phyloP scores from a whole-genome alignment of 2,329 filamentous ascomycete species.

The Pseudogymnoascus sp. region DNA sequence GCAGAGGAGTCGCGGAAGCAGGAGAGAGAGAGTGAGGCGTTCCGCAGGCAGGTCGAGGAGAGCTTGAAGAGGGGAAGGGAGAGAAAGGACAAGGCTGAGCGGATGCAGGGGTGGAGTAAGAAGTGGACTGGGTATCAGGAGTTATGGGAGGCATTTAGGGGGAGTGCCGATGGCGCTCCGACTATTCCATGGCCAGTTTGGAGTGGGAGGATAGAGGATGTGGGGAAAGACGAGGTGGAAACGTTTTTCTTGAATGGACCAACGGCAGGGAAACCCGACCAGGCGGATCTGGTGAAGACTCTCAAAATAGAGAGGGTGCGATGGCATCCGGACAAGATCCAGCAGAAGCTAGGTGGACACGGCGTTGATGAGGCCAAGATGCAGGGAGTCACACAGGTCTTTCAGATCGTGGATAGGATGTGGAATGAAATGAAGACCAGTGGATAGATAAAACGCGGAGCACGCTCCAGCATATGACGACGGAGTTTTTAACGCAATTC shows the following conservation, averaged over 20 bases:
- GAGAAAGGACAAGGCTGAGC: slow-evolving; percentile 35
- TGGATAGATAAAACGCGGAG: neutral
- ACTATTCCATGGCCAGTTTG: slow-evolving; percentile 58
- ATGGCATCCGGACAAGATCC: slow-evolving; percentile 98
- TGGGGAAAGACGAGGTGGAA: slow-evolving; percentile 48
- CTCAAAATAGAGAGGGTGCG: slow-evolving; percentile 80
- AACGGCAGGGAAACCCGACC: slow-evolving; percentile 22
- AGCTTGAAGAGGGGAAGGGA: slow-evolving; percentile 60
- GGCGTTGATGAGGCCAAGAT: slow-evolving; percentile 63
- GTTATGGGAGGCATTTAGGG: slow-evolving; percentile 50
- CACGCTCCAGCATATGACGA: neutral
- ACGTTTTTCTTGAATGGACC: slow-evolving; percentile 52
- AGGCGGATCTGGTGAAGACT: slow-evolving; percentile 35
- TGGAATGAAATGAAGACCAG: slow-evolving; percentile 49
- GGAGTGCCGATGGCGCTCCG: slow-evolving; percentile 34
- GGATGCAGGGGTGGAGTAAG: slow-evolving; percentile 45
- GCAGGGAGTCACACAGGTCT: slow-evolving; percentile 77
- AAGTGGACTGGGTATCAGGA: slow-evolving; percentile 57
- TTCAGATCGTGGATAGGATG: slow-evolving; percentile 78
- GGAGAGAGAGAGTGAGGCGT: slow-evolving; percentile 33
- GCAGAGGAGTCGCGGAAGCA: slow-evolving; percentile 32
- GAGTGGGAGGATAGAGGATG: slow-evolving; percentile 46
- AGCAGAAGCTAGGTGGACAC: slow-evolving; percentile 71
- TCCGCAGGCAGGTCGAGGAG: slow-evolving; percentile 59
- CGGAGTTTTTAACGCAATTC: neutral